Evolutionary conservation across 495 filamentous ascomycete species (phyloP).

Genomic region (Aspergillus ellipticus): DNA sequence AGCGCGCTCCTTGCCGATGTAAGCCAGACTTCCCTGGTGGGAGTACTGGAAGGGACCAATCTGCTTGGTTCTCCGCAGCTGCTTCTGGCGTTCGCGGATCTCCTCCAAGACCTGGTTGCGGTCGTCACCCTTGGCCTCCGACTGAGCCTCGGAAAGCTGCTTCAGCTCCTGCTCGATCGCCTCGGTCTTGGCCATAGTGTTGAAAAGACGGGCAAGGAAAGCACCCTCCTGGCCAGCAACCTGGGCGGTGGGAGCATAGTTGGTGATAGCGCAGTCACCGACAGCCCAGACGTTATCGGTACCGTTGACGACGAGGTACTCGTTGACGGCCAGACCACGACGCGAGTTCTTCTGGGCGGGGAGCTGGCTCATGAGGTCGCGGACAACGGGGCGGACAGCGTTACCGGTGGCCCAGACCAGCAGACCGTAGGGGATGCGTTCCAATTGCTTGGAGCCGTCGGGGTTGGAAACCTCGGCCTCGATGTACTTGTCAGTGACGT

Average conservation of each 20-base stretch:
- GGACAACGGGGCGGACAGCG: constrained; percentile 80
- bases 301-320: constrained; percentile 97
- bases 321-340: constrained; percentile 91
- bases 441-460: constrained; percentile 76
- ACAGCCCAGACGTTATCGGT: constrained; percentile 94
- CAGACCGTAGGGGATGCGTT: constrained; percentile 89
- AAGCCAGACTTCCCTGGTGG: constrained; percentile 93
- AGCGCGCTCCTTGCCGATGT: constrained; percentile 96
- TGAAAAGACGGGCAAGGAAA: constrained; percentile 93
- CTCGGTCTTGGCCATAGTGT: constrained; percentile 93
- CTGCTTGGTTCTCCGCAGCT: constrained; percentile 84
- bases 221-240: constrained; percentile 94
- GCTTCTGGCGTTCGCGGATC: constrained; percentile 80
- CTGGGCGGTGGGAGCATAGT: constrained; percentile 97
- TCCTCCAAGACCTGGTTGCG: constrained; percentile 57
- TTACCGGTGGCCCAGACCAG: constrained; percentile 99
- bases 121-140: constrained; percentile 56
- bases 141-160: constrained; percentile 57
- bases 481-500: constrained; percentile 90
- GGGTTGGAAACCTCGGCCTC: constrained; percentile 82
- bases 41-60: constrained; percentile 97
- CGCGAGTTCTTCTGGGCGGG: constrained; percentile 93
- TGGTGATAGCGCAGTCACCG: constrained; percentile 87
- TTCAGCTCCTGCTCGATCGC: constrained; percentile 69
- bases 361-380: constrained; percentile 86